Base-by-base conservation (phyloP, 2,329 filamentous ascomycete species). In the Fusarium duplospermum region DNA sequence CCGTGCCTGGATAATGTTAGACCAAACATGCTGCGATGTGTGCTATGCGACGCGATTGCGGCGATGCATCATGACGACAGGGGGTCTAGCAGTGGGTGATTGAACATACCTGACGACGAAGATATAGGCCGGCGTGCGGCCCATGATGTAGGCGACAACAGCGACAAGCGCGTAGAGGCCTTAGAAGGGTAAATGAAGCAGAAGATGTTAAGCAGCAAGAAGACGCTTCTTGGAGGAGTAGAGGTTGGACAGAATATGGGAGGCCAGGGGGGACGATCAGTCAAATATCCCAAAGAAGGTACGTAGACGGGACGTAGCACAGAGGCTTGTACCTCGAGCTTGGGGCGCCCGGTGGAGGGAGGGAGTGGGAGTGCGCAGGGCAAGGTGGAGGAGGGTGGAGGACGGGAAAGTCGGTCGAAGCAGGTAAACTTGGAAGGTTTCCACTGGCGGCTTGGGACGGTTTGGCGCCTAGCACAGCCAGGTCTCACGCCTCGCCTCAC, bases 1-100 rank as follows among this genome's bases (percentile, higher is more conserved):
- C 96, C 96, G 83, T 99, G 96, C 84, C 96, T 92, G 68, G 20
- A 62, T 13, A 22, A 67, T 16, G 60, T 79, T 50, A 77, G 77
- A 64, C 2, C 16, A 40, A n/a, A 6, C 40, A 35, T 29, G 64
- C 22, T 35, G 22, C 36, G 24, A 62, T 62, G 60, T 31, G 64
- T 50, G 31, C 60, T 67, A 61, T 68, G 71, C 66, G 74, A 75
- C 67, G 58, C 63, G 61, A 61, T 69, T 71, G 72, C 67, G 67
- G 71, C 58, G 60, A 62, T 63, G 66, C 64, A 71, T 73, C 71
- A 77, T 76, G 67, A 72, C 66, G 71, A 78, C 76, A 75, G 74
- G 72, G 31, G 64, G 69, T 58, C 65, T 58, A 27, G 11, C 50
- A 63, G 79, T 54, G 50, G 56, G 40, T 62, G 64, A 69, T 66